phyloP scores from a whole-genome alignment of 306 rosid genomes.

The Sesbania bispinosa region DNA sequence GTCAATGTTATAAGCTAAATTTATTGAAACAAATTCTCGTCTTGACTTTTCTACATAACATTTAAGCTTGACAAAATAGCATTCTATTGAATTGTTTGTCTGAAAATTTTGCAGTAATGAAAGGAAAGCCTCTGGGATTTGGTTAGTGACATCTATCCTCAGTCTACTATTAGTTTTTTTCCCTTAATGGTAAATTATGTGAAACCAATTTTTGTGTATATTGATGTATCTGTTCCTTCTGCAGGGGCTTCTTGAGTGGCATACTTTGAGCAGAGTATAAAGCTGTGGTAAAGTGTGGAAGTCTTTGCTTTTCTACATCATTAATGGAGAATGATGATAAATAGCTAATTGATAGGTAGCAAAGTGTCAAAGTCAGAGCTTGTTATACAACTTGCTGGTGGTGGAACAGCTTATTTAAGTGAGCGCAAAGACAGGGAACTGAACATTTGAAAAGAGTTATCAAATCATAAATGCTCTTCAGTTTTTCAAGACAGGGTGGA shows the following conservation, averaged over 20 bases:
- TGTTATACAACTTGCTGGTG: constrained; percentile 10
- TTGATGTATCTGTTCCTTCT: constrained; percentile 12
- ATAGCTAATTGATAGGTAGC: background rate
- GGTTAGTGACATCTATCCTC: constrained; percentile 44
- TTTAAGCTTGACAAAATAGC: constrained; percentile 3
- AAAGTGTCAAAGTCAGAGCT: constrained; percentile 4
- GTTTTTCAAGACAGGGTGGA: background rate
- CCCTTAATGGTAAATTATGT: background rate
- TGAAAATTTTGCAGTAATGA: constrained; percentile 49
- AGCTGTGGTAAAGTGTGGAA: background rate
- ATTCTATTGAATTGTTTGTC: constrained; percentile 12
- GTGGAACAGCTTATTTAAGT: background rate
- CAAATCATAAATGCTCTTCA: background rate
- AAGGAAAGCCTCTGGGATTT: constrained; percentile 59
- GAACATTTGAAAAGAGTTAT: background rate
- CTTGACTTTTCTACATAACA: background rate
- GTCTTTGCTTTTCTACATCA: background rate
- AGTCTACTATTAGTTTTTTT: background rate
- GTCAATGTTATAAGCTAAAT: background rate
- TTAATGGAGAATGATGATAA: background rate
- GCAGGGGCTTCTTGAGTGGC: constrained; percentile 64
- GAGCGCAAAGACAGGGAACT: background rate
- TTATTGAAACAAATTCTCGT: background rate
- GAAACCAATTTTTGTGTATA: background rate
- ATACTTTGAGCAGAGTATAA: constrained; percentile 35